Conservation (phyloP, 768 basidiomycete species). For the Chalciporus piperatus region DNA sequence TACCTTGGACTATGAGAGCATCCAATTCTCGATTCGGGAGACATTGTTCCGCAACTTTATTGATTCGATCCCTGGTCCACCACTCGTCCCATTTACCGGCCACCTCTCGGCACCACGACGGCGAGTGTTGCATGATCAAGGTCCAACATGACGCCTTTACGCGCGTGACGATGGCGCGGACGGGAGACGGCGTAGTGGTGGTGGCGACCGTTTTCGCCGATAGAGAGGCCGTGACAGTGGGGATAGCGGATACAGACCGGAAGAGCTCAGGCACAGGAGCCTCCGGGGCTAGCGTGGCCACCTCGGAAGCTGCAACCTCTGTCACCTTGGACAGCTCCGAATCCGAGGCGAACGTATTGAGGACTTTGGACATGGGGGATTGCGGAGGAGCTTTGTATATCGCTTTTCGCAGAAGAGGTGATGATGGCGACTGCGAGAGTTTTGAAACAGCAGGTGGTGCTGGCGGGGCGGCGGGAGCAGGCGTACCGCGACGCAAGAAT, state of each 20-base stretch:
- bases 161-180: not conserved
- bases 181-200: not conserved
- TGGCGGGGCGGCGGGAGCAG: conserved; percentile 19
- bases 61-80: conserved; percentile 57
- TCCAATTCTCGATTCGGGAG: conserved; percentile 65
- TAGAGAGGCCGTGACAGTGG: conserved; percentile 16
- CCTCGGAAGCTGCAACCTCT: conserved; percentile 42
- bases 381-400: conserved; percentile 39
- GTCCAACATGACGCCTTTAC: conserved; percentile 5
- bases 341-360: conserved; percentile 59
- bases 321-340: conserved; percentile 52
- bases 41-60: conserved; percentile 50
- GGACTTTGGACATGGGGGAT: conserved; percentile 54
- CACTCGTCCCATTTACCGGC: conserved; percentile 36
- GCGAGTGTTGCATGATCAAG: conserved; percentile 26
- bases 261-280: conserved; percentile 49
- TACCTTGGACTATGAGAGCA: conserved; percentile 49
- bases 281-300: conserved; percentile 16
- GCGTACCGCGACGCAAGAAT: conserved; percentile 55
- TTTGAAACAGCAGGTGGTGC: conserved; percentile 29
- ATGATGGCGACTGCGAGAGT: conserved; percentile 28
- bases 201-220: not conserved
- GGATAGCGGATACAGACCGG: conserved; percentile 33
- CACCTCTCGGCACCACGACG: conserved; percentile 28
- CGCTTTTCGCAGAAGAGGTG: conserved; percentile 38